phyloP scores from a whole-genome alignment of 192 early-diverging fungal species.

The Coemansia sp. region DNA sequence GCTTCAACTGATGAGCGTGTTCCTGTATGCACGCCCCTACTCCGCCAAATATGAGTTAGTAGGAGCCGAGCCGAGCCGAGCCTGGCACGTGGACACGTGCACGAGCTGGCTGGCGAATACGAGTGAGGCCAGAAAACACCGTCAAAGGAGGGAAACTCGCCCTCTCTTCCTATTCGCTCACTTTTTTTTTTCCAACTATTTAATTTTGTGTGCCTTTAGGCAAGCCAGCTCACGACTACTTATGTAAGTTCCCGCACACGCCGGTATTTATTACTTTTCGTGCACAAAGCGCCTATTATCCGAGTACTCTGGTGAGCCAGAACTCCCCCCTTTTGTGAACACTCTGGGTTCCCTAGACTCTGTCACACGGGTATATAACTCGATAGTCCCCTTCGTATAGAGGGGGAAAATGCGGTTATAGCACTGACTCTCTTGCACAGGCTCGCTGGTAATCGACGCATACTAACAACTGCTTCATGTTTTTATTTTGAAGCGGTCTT shows the following conservation, averaged over 20 bases:
- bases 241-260: not conserved
- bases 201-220: constrained; percentile 2
- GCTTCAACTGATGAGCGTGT: too few relatives aligned
- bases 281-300: too few relatives aligned
- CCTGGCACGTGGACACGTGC: constrained; percentile 2
- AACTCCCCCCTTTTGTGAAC: not conserved
- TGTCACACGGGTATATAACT: not conserved
- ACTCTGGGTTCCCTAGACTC: not conserved
- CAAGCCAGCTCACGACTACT: not conserved
- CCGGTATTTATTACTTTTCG: not conserved
- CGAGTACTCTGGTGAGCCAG: too few relatives aligned
- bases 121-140: not conserved
- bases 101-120: constrained; percentile 7
- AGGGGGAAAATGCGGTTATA: not conserved
- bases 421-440: not conserved
- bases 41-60: not conserved
- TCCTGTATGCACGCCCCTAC: not conserved
- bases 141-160: not conserved
- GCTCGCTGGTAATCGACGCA: not conserved
- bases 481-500: not conserved
- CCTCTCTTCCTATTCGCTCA: constrained; percentile 31
- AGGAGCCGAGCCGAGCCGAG: not conserved
- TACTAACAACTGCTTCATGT: not conserved
- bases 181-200: constrained; percentile 12
- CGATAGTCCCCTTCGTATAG: not conserved